Base-by-base conservation (phyloP, 2,329 filamentous ascomycete species). In the Byssoonygena ceratinophila region DNA sequence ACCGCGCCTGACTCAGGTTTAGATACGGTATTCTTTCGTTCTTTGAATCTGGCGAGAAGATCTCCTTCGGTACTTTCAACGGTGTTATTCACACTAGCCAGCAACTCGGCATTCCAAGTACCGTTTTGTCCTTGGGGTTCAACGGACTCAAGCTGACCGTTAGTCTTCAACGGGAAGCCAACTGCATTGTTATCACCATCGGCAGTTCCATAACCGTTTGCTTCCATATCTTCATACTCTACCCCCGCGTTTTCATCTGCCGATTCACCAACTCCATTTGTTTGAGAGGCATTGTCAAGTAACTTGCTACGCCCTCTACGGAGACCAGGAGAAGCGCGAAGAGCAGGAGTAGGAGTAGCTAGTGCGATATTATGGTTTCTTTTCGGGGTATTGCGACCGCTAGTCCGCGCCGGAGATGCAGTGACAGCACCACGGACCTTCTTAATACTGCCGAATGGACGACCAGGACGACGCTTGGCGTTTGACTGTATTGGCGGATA, bases 401-500 rank as follows among this genome's bases (percentile, higher is more conserved):
- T 66, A 1, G 63, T 66, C 22, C 67, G 63, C 43, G 61, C 54
- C 5, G 64, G 60, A 5, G 63, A 64, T 8, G 68, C 65, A n/a
- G 66, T 69, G 31, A 50, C 46, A 50, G 48, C 60, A 59, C 11
- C 56, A 25, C 40, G 40, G 4, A 9, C 14, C 27, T 56, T 56
- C 36, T 54, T 54, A 16, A 27, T 64, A 43, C 62, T 68, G 25
- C 64, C 64, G 54, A 63, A 66, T 4, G 69, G 68, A 29, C 69
- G 67, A 37, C 68, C 69, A 22, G 64, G 61, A n/a, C 65, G 66
- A 47, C 64, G 61, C 57, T 68, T 69, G 11, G 61, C 55, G 9
- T 67, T 64, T 3, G 63, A 60, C 56, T 69, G 69, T 18, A 71
- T 62, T 3, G 69, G 69, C 14, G 69, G 69, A 55, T 65, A 71